Evolutionary conservation across 225 moss, liverwort and hornwort genomes (phyloP).

Genomic region (Physcomitrium patens): DNA sequence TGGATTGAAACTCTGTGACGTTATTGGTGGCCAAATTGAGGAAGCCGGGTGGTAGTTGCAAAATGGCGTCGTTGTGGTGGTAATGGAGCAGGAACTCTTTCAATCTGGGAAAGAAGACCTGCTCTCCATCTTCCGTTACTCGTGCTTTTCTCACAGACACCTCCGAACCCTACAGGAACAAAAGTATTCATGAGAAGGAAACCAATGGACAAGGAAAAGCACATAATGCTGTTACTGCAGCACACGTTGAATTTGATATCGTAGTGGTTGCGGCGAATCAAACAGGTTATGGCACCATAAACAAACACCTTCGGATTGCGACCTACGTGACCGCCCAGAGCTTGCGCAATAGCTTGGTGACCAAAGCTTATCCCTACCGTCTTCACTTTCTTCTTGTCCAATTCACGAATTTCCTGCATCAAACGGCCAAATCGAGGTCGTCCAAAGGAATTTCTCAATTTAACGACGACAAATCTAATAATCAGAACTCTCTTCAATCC

Average conservation of each 20-base stretch:
- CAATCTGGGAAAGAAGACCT: slow-evolving; percentile 50
- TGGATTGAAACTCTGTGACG: slow-evolving; percentile 61
- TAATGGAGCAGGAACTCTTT: slow-evolving; percentile 65
- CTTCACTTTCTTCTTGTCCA: slow-evolving; percentile 57
- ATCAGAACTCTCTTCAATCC: neutral
- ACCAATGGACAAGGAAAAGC: neutral
- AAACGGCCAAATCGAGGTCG: neutral
- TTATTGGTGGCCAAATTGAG: slow-evolving; percentile 55
- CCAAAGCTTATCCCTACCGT: slow-evolving; percentile 75
- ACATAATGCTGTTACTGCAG: neutral
- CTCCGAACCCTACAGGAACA: slow-evolving; percentile 53
- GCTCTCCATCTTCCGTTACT: slow-evolving; percentile 48
- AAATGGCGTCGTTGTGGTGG: slow-evolving; percentile 68
- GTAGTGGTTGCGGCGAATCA: neutral
- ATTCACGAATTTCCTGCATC: slow-evolving; percentile 44
- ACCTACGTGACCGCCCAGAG: slow-evolving; percentile 58
- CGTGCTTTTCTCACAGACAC: slow-evolving; percentile 59
- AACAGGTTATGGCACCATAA: neutral
- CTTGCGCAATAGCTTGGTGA: slow-evolving; percentile 66
- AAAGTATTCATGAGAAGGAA: neutral
- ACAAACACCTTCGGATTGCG: slow-evolving; percentile 59
- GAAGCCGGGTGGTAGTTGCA: slow-evolving; percentile 48
- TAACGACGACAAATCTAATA: neutral
- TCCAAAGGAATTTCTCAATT: neutral
- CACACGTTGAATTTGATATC: neutral